Evolutionary conservation across 257 asterid species (phyloP).

Genomic region (Nicotiana otophora): DNA sequence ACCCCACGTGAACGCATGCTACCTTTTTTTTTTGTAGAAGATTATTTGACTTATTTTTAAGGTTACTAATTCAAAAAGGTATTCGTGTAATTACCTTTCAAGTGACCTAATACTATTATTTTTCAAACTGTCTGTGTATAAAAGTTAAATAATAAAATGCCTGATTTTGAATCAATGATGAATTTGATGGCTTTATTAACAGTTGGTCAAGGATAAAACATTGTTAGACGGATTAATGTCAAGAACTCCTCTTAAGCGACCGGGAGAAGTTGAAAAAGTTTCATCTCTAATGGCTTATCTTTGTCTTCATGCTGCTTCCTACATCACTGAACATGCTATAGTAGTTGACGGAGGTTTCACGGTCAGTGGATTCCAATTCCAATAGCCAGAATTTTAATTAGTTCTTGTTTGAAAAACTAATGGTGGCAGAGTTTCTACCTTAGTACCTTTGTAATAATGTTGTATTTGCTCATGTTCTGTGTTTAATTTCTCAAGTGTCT

Average conservation of each 20-base stretch:
- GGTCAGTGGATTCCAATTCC: slow-evolving; percentile 51
- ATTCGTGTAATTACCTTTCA: too few relatives aligned
- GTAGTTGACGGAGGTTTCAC: slow-evolving; percentile 82
- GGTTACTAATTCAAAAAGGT: too few relatives aligned
- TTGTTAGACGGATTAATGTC: slow-evolving; percentile 44
- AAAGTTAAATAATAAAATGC: too few relatives aligned
- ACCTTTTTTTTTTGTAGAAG: too few relatives aligned
- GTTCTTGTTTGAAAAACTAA: not conserved
- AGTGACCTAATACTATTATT: not conserved
- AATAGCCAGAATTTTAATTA: not conserved
- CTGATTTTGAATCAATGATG: not conserved
- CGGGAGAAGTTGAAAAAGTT: slow-evolving; percentile 68
- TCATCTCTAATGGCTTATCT: slow-evolving; percentile 75
- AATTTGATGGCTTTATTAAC: slow-evolving; percentile 23
- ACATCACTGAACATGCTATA: slow-evolving; percentile 65
- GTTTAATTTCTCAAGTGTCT: too few relatives aligned
- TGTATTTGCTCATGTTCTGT: not conserved
- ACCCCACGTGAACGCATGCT: too few relatives aligned
- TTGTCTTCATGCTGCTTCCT: slow-evolving; percentile 86
- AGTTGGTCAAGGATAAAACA: slow-evolving; percentile 55
- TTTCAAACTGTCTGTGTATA: too few relatives aligned
- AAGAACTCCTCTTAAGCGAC: slow-evolving; percentile 62
- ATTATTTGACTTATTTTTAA: too few relatives aligned
- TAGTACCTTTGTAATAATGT: not conserved
- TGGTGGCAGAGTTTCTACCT: not conserved